These are phyloP conservation scores for Chaetomiaceae sp. DNA, from an alignment of 2,329 filamentous ascomycete species.

Conservation along the genomic window DNA sequence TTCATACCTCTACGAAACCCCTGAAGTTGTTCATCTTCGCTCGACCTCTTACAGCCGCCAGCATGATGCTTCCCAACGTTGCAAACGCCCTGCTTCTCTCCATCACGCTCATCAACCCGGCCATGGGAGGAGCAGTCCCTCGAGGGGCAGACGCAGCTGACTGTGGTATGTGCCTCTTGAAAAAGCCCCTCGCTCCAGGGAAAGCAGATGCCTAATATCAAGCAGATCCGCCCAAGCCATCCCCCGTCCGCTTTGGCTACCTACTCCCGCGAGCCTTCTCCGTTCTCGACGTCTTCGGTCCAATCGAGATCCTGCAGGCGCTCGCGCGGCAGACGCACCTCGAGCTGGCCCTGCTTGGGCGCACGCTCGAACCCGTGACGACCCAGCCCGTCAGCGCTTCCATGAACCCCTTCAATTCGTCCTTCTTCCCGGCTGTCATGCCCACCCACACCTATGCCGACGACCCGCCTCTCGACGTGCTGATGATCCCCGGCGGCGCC, in stretches of 20 bases:
- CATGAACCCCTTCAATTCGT: constrained; percentile 31
- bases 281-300: constrained; percentile 40
- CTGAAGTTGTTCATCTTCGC: neutral
- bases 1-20: constrained; percentile 6
- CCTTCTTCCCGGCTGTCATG: constrained; percentile 32
- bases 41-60: neutral
- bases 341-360: constrained; percentile 37
- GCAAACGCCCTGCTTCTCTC: neutral
- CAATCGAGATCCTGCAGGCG: constrained; percentile 40
- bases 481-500: constrained; percentile 59
- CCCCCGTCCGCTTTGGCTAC: constrained; percentile 32
- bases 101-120: neutral
- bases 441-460: constrained; percentile 48
- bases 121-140: neutral
- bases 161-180: neutral
- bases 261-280: constrained; percentile 41
- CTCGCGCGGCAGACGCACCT: constrained; percentile 32
- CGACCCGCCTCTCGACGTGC: constrained; percentile 51
- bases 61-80: neutral
- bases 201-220: neutral
- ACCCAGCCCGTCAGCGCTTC: constrained; percentile 25
- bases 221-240: neutral
- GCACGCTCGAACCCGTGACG: constrained; percentile 36
- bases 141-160: neutral
- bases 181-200: neutral